Conservation (phyloP, 2,329 filamentous ascomycete genomes). For the Fusarium sororula region DNA sequence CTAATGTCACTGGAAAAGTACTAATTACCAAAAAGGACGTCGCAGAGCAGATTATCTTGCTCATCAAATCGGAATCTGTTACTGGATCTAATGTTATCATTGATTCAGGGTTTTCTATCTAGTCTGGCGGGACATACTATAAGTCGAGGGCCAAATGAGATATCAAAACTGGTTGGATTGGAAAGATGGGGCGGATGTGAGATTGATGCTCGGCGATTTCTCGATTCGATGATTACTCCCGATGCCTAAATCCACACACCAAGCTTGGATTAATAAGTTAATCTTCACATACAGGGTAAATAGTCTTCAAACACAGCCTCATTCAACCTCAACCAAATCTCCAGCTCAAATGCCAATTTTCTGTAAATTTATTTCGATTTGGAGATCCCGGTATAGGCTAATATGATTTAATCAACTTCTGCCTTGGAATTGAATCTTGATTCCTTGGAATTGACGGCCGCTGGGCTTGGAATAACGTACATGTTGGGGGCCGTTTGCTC, state of each 20-base stretch:
- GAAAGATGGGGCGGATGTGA: not conserved
- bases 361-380: not conserved
- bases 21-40: not conserved
- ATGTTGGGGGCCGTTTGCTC: not conserved
- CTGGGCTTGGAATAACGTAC: accelerated
- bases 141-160: accelerated
- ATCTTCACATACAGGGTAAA: not conserved
- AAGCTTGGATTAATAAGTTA: too few relatives aligned
- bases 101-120: conserved; percentile 3
- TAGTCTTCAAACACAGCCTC: not conserved
- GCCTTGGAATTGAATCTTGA: accelerated
- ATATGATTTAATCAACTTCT: accelerated
- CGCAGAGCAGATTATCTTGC: not conserved
- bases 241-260: not conserved
- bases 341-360: not conserved
- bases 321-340: not conserved
- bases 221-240: not conserved
- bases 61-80: not conserved
- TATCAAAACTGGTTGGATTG: too few relatives aligned
- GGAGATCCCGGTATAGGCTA: accelerated
- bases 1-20: accelerated
- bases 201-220: not conserved
- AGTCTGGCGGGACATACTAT: accelerated
- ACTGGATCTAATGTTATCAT: conserved; percentile 4
- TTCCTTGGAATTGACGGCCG: not conserved